These are phyloP conservation scores for Astragalus membranaceus DNA, from an alignment of 306 rosid genomes.

Conservation along the genomic window DNA sequence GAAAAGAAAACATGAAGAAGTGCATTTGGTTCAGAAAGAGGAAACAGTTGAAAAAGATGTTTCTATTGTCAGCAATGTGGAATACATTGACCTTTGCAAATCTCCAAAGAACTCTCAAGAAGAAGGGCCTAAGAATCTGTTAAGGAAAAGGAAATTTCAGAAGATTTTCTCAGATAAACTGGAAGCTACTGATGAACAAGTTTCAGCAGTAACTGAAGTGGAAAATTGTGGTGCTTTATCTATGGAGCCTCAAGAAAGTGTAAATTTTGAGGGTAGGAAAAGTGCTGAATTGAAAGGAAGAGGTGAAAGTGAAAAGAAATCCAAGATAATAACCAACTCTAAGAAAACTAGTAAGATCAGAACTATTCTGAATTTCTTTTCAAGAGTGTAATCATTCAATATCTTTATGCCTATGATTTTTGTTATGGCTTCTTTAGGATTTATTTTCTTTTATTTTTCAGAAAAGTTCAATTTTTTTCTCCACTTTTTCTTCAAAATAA, in stretches of 20 bases:
- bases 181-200: conserved; percentile 24
- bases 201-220: conserved; percentile 48
- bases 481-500: too few relatives aligned
- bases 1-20: conserved; percentile 37
- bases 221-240: conserved; percentile 36
- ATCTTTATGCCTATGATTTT: background rate
- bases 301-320: conserved; percentile 40
- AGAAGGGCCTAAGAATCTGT: conserved; percentile 19
- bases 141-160: conserved; percentile 47
- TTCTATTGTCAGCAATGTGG: conserved; percentile 24
- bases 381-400: conserved; percentile 44
- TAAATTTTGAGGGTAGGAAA: conserved; percentile 38
- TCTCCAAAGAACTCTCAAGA: conserved; percentile 22
- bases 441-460: background rate
- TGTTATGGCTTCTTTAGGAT: background rate
- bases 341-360: conserved; percentile 32
- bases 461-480: background rate
- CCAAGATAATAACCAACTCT: conserved; percentile 33
- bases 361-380: conserved; percentile 73
- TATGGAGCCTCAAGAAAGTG: conserved; percentile 63
- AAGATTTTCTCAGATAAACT: conserved; percentile 23
- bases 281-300: conserved; percentile 29
- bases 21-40: conserved; percentile 12
- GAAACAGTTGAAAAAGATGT: conserved; percentile 28
- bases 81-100: conserved; percentile 22